Evolutionary conservation across 768 basidiomycete species (phyloP).

Genomic region (Sporobolomyces roseus): DNA sequence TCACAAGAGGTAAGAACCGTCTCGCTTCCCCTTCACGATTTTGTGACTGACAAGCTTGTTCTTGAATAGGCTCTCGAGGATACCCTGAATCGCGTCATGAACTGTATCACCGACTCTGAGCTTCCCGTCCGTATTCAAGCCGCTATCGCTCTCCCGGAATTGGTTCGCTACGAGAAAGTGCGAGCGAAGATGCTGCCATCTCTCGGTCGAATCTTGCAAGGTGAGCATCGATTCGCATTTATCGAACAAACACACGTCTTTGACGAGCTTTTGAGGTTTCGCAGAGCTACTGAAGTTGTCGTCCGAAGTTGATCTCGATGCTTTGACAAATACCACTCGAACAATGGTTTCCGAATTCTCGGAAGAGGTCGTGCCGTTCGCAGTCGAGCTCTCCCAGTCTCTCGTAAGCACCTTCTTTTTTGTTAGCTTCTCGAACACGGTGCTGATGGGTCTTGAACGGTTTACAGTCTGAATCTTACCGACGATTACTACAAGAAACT

Average conservation of each 20-base stretch:
- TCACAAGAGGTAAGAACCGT: conserved; percentile 62
- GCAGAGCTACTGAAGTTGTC: conserved; percentile 67
- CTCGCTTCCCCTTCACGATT: neutral
- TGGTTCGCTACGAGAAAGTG: conserved; percentile 62
- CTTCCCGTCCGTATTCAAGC: conserved; percentile 82
- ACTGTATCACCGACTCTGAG: conserved; percentile 69
- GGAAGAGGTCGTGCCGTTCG: conserved; percentile 76
- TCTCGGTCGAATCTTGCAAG: conserved; percentile 82
- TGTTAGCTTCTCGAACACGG: too few relatives aligned
- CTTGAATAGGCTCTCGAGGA: conserved; percentile 57
- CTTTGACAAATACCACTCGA: conserved; percentile 76
- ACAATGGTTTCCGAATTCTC: conserved; percentile 81
- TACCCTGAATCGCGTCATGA: conserved; percentile 64
- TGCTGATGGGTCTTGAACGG: neutral
- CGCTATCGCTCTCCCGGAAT: conserved; percentile 70
- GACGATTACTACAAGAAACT: conserved; percentile 67
- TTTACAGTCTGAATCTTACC: conserved; percentile 73
- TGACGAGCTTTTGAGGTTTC: neutral
- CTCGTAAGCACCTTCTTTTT: conserved; percentile 57
- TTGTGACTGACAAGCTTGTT: too few relatives aligned
- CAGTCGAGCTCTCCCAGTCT: conserved; percentile 70
- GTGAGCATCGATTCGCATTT: conserved; percentile 49
- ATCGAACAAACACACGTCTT: neutral
- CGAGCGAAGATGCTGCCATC: conserved; percentile 65
- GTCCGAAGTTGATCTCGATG: conserved; percentile 85